Conservation (phyloP, 208 protist species). For the Histomonas meleagridis region DNA sequence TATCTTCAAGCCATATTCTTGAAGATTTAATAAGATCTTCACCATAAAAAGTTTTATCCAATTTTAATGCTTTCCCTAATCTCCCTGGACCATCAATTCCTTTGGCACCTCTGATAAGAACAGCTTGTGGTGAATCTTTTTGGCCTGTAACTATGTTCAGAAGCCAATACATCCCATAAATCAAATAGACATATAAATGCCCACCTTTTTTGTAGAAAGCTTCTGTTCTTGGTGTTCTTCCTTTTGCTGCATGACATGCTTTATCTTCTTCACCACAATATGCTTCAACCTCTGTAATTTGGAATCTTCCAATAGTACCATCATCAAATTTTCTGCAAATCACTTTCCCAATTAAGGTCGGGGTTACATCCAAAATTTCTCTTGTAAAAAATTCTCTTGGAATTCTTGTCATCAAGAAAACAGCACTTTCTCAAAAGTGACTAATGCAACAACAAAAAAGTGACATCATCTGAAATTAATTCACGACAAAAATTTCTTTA, state of each 20-base stretch:
- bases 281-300: slow-evolving; percentile 8
- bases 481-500: too few species aligned
- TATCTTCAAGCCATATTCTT: neutral
- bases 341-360: neutral
- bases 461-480: too few species aligned
- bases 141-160: neutral
- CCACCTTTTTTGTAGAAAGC: neutral
- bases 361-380: neutral
- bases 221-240: neutral
- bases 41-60: neutral
- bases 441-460: too few species aligned
- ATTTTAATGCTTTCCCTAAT: neutral
- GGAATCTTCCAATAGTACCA: neutral
- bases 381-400: neutral
- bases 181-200: neutral
- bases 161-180: slow-evolving; percentile 29
- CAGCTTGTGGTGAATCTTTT: neutral
- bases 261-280: neutral
- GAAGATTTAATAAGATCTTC: neutral
- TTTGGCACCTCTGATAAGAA: neutral
- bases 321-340: neutral
- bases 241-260: neutral
- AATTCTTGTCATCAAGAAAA: too few species aligned
- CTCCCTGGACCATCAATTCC: neutral
- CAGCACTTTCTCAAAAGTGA: too few species aligned